These are phyloP conservation scores for Wickerhamomyces mucosus DNA, from an alignment of 805 yeast species.

Conservation along the genomic window DNA sequence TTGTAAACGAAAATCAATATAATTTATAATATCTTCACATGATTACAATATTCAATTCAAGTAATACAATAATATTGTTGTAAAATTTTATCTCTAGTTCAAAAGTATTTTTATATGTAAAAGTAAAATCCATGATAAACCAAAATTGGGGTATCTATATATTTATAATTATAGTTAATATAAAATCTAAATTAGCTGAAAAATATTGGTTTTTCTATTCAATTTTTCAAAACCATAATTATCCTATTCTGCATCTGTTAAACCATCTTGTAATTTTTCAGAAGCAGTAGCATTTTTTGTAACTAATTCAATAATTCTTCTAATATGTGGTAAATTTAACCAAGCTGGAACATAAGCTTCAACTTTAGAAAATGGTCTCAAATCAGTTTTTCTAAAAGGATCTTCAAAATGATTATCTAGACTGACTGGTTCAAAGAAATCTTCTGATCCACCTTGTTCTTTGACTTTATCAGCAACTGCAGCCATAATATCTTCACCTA, in stretches of 20 bases:
- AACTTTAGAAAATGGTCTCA: slow-evolving; percentile 70
- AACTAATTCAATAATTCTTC: slow-evolving; percentile 81
- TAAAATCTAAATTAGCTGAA: not conserved
- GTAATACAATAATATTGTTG: slow-evolving; percentile 1
- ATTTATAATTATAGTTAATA: too few relatives aligned
- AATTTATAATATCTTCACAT: slow-evolving; percentile 2
- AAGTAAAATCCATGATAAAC: not conserved
- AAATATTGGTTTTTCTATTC: too few relatives aligned
- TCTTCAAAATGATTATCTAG: slow-evolving; percentile 72
- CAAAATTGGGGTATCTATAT: not conserved
- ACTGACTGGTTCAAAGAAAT: slow-evolving; percentile 61
- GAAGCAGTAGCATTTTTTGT: slow-evolving; percentile 74
- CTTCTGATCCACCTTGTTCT: slow-evolving; percentile 44
- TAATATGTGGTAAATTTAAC: slow-evolving; percentile 80
- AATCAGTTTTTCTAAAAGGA: slow-evolving; percentile 67
- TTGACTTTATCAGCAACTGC: slow-evolving; percentile 76
- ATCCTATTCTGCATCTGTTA: slow-evolving; percentile 1
- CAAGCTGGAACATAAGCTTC: slow-evolving; percentile 94
- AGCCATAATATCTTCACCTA: slow-evolving; percentile 70
- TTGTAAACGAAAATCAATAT: not conserved
- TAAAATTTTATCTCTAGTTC: slow-evolving; percentile 1
- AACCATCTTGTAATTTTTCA: slow-evolving; percentile 27
- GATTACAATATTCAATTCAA: slow-evolving; percentile 1
- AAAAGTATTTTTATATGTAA: too few relatives aligned
- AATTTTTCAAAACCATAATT: not conserved